phyloP scores from a whole-genome alignment of 768 basidiomycete species.

The Hericium rajendrae region DNA sequence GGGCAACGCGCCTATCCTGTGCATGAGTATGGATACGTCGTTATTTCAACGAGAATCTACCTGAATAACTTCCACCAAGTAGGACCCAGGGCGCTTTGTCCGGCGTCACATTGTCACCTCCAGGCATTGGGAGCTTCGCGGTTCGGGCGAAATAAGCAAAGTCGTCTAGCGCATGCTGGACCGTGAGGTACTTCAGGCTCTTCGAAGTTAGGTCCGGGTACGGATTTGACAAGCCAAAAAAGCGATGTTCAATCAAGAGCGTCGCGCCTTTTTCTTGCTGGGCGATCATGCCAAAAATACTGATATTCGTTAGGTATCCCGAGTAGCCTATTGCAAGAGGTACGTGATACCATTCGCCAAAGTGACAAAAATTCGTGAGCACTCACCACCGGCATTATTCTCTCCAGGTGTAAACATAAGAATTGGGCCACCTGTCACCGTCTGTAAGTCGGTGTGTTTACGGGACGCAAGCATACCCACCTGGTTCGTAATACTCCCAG shows the following conservation, averaged over 20 bases:
- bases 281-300: conserved; percentile 55
- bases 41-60: conserved; percentile 5
- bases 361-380: not conserved
- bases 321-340: not conserved
- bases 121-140: conserved; percentile 57
- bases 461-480: conserved; percentile 6
- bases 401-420: conserved; percentile 63
- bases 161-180: conserved; percentile 70
- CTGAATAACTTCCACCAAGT: conserved; percentile 35
- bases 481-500: conserved; percentile 50
- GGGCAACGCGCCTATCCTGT: not conserved
- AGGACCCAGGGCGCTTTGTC: conserved; percentile 34
- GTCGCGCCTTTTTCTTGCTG: conserved; percentile 56
- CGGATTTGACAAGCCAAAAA: conserved; percentile 71
- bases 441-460: not conserved
- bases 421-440: conserved; percentile 39
- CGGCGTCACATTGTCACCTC: conserved; percentile 52
- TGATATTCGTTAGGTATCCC: conserved; percentile 49
- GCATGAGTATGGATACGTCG: no score
- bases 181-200: conserved; percentile 51
- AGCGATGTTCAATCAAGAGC: conserved; percentile 63
- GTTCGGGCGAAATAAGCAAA: conserved; percentile 61
- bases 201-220: conserved; percentile 45
- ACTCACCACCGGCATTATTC: conserved; percentile 34
- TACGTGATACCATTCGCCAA: not conserved